A percentile compares a stretch with the other conserved stretches of the same genome.
Evolutionary conservation across 805 yeast genomes (phyloP).

Genomic region (Metschnikowia lunata): DNA sequence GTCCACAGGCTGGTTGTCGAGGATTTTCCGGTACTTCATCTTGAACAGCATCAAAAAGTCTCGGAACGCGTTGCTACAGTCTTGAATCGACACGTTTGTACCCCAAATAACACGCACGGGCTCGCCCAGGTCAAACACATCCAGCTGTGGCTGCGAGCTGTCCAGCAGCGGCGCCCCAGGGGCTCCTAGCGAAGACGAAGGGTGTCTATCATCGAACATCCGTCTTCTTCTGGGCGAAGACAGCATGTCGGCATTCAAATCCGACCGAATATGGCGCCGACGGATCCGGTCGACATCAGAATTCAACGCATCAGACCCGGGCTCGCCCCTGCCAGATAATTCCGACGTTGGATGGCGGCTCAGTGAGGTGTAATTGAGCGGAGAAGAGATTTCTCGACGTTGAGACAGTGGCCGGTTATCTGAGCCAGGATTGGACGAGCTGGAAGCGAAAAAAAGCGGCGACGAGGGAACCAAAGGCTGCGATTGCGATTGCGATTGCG

Average conservation of each 20-base stretch:
- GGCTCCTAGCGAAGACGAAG: constrained; percentile 12
- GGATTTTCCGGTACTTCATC: constrained; percentile 59
- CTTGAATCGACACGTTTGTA: constrained; percentile 90
- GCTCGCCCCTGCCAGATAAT: constrained; percentile 22
- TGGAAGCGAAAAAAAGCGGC: constrained; percentile 50
- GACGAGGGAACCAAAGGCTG: constrained; percentile 51
- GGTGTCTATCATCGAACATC: constrained; percentile 43
- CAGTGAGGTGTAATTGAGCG: constrained; percentile 47
- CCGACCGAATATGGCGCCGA: constrained; percentile 66
- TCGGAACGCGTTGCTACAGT: constrained; percentile 74
- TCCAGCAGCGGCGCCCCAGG: constrained; percentile 18
- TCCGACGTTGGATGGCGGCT: constrained; percentile 34
- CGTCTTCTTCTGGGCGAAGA: constrained; percentile 62
- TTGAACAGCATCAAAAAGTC: constrained; percentile 83
- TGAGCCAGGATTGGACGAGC: constrained; percentile 40
- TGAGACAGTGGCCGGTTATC: constrained; percentile 25
- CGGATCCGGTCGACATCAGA: constrained; percentile 42
- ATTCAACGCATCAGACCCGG: constrained; percentile 43
- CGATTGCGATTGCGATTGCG: constrained; percentile 24
- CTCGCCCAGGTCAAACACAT: constrained; percentile 41
- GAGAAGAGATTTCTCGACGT: constrained; percentile 41
- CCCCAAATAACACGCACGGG: constrained; percentile 97
- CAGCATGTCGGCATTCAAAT: constrained; percentile 65
- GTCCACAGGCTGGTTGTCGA: constrained; percentile 39
- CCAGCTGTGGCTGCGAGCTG: constrained; percentile 24